Evolutionary conservation across 768 basidiomycete species (phyloP), one percentile per base, ranked within the genome.

Genomic region (Dacryopinax spathularia): DNA sequence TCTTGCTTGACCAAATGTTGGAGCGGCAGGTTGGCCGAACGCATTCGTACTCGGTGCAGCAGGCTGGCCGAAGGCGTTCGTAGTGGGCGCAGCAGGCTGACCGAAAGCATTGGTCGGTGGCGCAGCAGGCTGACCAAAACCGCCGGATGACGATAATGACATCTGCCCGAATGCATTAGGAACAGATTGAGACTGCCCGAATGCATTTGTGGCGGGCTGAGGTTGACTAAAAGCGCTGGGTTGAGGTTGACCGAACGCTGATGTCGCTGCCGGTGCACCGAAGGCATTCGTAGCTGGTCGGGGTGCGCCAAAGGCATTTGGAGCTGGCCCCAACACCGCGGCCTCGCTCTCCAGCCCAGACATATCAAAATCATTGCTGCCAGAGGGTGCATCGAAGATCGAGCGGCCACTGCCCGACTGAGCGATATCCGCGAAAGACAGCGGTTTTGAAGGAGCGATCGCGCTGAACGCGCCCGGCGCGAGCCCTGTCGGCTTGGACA

Each of bases 341-440:
- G 48, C 48, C 25, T 56, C 48, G 25, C 48, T 29, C 48, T 56
- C 48, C 29, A 56, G 5, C 3, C 48, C 48, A 10, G 48, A 56
- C 48, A 56, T 56, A 29, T 56, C 48, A 18, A 56, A 56, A 31
- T 56, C 48, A 56, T 56, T 56, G 48, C 48, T 56, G 3, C 48
- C 48, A 56, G 48, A 13, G 7, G 48, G 48, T 9, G 48, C 48
- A 18, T 56, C 48, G 48, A 56, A 56, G 10, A 56, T 18, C 22
- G 48, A 56, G 5, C 25, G 22, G 9, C 48, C 48, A 7, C 13
- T 6, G 7, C 13, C 5, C 10, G 48, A 31, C 13, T 31, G 10
- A 29, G 48, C 22, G 22, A 56, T 27, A 29, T 56, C 48, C 15
- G 25, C 48, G 48, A 56, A 56, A 22, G 48, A 56, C 48, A n/a